Evolutionary conservation across 106 monocot genomes (phyloP), one percentile per base, ranked within the genome.

Genomic region (Dendrobium chrysotoxum): DNA sequence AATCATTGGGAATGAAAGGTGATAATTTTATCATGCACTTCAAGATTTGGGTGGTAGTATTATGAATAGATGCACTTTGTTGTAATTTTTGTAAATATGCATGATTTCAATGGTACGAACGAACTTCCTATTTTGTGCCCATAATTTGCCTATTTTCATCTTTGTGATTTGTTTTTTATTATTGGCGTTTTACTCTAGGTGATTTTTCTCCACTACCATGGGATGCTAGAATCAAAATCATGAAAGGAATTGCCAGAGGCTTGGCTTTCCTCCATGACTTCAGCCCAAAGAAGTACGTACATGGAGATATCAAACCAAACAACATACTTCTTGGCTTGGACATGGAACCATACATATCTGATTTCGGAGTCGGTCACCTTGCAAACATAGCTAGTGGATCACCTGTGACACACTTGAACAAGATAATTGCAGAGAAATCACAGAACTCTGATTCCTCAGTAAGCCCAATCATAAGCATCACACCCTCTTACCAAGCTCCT

Each of bases 401-500:
- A 0, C 88, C 89, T n/a, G 53, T 75, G 18, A 30, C 75, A n/a
- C 87, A 85, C 28, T 89, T 87, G 61, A 61, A 23, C 41, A 74
- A 41, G 74, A 17, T 31, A 41, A 77, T 8, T n/a, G 18, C 78
- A 6, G 87, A 89, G 30, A 91, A 87, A 40, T 55, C 75, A 38
- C 82, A 82, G 66, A 84, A 53, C 66, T 89, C 89, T 7, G 84
- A 89, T 79, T 77, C 78, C 31, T 50, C 91, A 17, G 67, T 85
- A 11, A 91, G 88, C 66, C 93, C 89, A 46, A 26, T 82, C 26
- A 28, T 82, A 54, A 89, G 44, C 16, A 80, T 66, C 70, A 23
- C 61, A 7, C 81, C 44, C 46, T 87, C 82, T 50, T 95, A 95
- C 72, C 90, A 87, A 44, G 95, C 95, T 78, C 92, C 95, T 53